Percentiles rank a stretch among this genome's conserved stretches.
Conservation (phyloP, 1,284 basidiomycete species). For the Trichosporon sp. region DNA sequence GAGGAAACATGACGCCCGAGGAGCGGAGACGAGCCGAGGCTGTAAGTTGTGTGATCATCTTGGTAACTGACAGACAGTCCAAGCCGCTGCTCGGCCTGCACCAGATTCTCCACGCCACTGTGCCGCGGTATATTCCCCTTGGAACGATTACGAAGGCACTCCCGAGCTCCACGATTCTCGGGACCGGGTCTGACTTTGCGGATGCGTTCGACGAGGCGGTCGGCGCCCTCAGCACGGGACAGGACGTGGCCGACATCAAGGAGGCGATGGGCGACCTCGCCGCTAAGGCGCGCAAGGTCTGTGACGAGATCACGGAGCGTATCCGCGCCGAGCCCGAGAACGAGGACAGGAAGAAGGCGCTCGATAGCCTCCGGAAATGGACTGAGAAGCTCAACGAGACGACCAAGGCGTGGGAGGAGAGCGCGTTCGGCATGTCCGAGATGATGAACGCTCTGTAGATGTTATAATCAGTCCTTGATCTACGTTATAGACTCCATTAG, state of each 20-base stretch:
- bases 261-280: constrained; percentile 34
- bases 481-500: constrained; percentile 6
- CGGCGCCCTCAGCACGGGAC: constrained; percentile 45
- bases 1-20: constrained; percentile 35
- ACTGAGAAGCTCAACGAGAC: constrained; percentile 36
- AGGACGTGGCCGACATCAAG: constrained; percentile 44
- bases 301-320: constrained; percentile 15
- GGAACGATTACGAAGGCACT: constrained; percentile 25
- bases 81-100: constrained; percentile 47
- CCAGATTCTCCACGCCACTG: constrained; percentile 46
- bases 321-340: constrained; percentile 13
- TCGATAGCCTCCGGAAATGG: constrained; percentile 33
- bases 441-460: constrained; percentile 32
- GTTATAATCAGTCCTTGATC: neutral
- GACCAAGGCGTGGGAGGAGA: constrained; percentile 39
- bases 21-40: constrained; percentile 42
- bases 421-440: constrained; percentile 30
- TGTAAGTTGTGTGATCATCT: constrained; percentile 35
- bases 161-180: neutral
- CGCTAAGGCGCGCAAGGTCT: constrained; percentile 28
- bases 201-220: constrained; percentile 30
- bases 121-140: constrained; percentile 42
- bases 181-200: neutral
- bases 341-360: constrained; percentile 25
- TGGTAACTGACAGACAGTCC: constrained; percentile 35